Percentiles rank a stretch among this genome's conserved stretches.
Evolutionary conservation across 345 rosid species (phyloP).

Genomic region (Luvunga scandens): DNA sequence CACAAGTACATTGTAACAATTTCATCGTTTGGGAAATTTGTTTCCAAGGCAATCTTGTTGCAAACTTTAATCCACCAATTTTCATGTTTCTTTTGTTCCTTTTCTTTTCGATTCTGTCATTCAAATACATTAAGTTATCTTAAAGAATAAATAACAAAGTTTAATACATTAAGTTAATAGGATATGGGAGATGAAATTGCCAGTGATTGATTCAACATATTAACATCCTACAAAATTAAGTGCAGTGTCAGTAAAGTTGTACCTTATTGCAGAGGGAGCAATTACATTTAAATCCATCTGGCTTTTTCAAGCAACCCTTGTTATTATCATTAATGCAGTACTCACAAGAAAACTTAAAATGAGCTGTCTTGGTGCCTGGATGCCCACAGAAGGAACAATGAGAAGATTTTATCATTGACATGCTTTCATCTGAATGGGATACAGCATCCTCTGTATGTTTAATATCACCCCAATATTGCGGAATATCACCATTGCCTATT

Average conservation of each 20-base stretch:
- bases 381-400: slow-evolving; percentile 96
- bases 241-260: neutral
- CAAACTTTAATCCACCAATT: slow-evolving; percentile 74
- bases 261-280: slow-evolving; percentile 68
- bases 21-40: slow-evolving; percentile 65
- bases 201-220: neutral
- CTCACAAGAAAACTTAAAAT: slow-evolving; percentile 62
- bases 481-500: slow-evolving; percentile 47
- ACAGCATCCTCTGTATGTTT: slow-evolving; percentile 26
- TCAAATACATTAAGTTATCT: slow-evolving; percentile 10
- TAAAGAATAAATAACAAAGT: neutral
- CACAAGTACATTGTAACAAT: slow-evolving; percentile 69
- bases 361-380: slow-evolving; percentile 69
- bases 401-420: slow-evolving; percentile 42
- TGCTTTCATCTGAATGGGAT: slow-evolving; percentile 26
- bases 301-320: slow-evolving; percentile 59
- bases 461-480: slow-evolving; percentile 26
- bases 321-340: slow-evolving; percentile 38
- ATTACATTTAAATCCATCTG: slow-evolving; percentile 59
- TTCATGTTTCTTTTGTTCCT: slow-evolving; percentile 55
- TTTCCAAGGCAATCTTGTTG: slow-evolving; percentile 50
- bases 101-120: slow-evolving; percentile 47
- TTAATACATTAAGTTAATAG: neutral
- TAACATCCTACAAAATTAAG: neutral
- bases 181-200: neutral